Conservation (phyloP, 2,329 filamentous ascomycete genomes). For the Colletotrichum agaves region DNA sequence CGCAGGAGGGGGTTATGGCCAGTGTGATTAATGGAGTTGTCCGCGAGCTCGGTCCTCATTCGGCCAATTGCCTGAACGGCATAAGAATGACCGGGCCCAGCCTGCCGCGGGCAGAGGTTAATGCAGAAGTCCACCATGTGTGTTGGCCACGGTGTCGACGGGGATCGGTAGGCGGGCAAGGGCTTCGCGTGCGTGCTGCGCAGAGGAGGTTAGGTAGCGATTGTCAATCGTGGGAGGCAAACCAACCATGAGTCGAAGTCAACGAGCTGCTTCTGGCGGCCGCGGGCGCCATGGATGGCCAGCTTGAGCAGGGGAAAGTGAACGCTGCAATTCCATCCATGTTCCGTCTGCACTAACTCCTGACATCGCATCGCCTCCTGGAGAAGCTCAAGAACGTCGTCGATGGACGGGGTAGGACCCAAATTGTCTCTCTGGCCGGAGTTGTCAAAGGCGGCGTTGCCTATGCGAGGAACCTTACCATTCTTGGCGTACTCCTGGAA, state of each 20-base stretch:
- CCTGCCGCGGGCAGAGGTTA: not conserved
- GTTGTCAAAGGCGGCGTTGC: not conserved
- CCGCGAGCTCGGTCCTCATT: not conserved
- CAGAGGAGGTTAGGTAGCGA: not conserved
- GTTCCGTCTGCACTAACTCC: slow-evolving; percentile 9
- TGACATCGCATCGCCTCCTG: slow-evolving; percentile 1
- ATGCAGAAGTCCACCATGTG: slow-evolving; percentile 4
- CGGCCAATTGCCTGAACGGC: not conserved
- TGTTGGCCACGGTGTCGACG: not conserved
- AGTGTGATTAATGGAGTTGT: slow-evolving; percentile 1
- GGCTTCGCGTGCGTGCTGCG: slow-evolving; percentile 2
- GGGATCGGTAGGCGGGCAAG: not conserved
- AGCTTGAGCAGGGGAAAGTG: slow-evolving; percentile 7
- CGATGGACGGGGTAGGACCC: not conserved
- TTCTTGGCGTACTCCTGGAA: not conserved
- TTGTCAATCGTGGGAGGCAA: not conserved
- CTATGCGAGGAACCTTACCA: not conserved
- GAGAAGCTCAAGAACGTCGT: not conserved
- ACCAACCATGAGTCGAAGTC: slow-evolving; percentile 7
- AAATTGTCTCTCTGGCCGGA: not conserved
- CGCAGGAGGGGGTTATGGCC: slow-evolving; percentile 3
- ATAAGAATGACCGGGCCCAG: not conserved
- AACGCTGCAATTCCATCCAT: slow-evolving; percentile 2
- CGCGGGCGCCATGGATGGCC: not conserved
- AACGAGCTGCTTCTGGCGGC: slow-evolving; percentile 2